A percentile compares a stretch with the other conserved stretches of the same genome.
phyloP scores from a whole-genome alignment of 2,329 filamentous ascomycete species.

The Aspergillus pseudonomiae region DNA sequence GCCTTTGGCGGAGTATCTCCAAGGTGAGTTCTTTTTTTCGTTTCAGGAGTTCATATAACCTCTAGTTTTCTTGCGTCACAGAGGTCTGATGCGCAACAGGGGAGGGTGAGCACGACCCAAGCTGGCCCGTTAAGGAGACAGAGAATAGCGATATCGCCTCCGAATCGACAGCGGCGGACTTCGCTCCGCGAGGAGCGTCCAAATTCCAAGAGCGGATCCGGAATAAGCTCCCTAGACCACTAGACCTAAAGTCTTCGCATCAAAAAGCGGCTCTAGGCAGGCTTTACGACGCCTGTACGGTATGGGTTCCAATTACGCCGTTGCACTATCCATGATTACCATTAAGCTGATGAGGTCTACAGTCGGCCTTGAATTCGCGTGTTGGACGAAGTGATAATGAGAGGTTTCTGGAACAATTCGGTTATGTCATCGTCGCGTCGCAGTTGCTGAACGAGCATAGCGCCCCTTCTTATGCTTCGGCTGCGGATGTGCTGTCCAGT shows the following conservation, averaged over 20 bases:
- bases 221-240: constrained; percentile 52
- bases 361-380: constrained; percentile 40
- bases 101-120: constrained; percentile 48
- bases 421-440: constrained; percentile 89
- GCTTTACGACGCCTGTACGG: constrained; percentile 52
- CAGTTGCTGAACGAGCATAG: constrained; percentile 74
- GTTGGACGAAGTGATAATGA: constrained; percentile 78
- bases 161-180: constrained; percentile 40
- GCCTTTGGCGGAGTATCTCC: constrained; percentile 84
- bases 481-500: constrained; percentile 37
- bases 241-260: constrained; percentile 40
- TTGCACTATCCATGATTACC: background rate
- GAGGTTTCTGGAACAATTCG: constrained; percentile 87
- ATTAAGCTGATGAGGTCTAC: constrained; percentile 4
- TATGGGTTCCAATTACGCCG: constrained; percentile 31
- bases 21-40: constrained; percentile 63
- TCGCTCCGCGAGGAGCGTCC: constrained; percentile 54
- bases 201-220: constrained; percentile 53
- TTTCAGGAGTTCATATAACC: background rate
- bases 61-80: background rate
- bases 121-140: constrained; percentile 39
- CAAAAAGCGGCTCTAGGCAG: constrained; percentile 39
- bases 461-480: constrained; percentile 44
- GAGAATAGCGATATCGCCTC: constrained; percentile 34
- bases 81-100: constrained; percentile 35